phyloP scores from a whole-genome alignment of 768 basidiomycete species.

The Piloderma croceum region DNA sequence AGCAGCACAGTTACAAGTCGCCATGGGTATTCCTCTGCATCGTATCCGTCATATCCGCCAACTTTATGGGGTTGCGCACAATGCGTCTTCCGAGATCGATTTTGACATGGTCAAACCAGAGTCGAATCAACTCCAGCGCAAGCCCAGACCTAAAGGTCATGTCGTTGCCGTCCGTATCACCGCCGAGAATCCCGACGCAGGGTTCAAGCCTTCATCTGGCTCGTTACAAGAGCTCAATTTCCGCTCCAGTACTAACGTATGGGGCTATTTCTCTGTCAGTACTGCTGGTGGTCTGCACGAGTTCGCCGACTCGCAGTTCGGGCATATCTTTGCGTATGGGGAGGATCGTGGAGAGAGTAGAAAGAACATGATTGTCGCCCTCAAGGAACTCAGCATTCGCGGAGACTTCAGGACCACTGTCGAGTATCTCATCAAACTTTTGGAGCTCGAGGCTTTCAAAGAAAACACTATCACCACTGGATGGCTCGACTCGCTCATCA shows the following conservation, averaged over 20 bases:
- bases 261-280: constrained; percentile 99
- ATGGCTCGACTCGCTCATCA: constrained; percentile 97
- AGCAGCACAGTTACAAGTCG: constrained; percentile 92
- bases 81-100: constrained; percentile 88
- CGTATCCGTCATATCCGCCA: constrained; percentile 94
- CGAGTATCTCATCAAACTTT: constrained; percentile 96
- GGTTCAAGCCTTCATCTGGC: constrained; percentile 98
- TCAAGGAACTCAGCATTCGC: constrained; percentile 97
- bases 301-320: constrained; percentile 98
- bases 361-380: constrained; percentile 99
- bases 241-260: constrained; percentile 97
- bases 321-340: constrained; percentile 98
- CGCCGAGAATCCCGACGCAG: constrained; percentile 98
- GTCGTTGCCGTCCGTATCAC: constrained; percentile 99
- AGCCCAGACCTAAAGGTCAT: constrained; percentile 94
- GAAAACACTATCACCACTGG: constrained; percentile 98
- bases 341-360: constrained; percentile 91
- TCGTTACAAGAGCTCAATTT: constrained; percentile 98
- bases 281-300: constrained; percentile 96
- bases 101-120: constrained; percentile 93
- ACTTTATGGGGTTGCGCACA: constrained; percentile 90
- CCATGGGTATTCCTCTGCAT: constrained; percentile 97
- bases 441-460: constrained; percentile 93
- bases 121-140: constrained; percentile 83
- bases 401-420: constrained; percentile 99